Evolutionary conservation across 2,329 filamentous ascomycete genomes (phyloP).

Genomic region (Ceratocystis ficicola): DNA sequence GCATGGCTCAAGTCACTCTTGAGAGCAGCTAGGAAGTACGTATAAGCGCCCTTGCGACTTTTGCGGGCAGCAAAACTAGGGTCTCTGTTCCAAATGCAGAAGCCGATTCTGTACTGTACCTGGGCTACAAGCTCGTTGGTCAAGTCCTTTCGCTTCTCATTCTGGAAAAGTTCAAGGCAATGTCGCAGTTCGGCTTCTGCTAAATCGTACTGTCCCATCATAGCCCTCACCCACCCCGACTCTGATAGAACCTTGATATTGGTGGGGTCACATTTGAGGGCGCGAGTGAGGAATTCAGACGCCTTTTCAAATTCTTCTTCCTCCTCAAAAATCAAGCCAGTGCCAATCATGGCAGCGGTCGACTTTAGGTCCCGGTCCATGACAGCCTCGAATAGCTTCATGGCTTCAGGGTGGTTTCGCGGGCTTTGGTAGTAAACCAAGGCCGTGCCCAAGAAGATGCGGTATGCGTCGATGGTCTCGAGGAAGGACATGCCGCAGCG

Average conservation of each 20-base stretch:
- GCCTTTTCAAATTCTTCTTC: slow-evolving; percentile 79
- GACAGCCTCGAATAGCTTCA: slow-evolving; percentile 70
- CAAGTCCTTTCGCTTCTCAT: slow-evolving; percentile 47
- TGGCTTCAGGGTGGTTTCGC: slow-evolving; percentile 78
- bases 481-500: slow-evolving; percentile 58
- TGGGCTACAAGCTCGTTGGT: slow-evolving; percentile 60
- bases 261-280: slow-evolving; percentile 55
- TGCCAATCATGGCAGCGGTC: slow-evolving; percentile 72
- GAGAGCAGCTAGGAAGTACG: slow-evolving; percentile 68
- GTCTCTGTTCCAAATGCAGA: slow-evolving; percentile 77
- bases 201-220: slow-evolving; percentile 60
- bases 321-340: slow-evolving; percentile 85
- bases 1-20: slow-evolving; percentile 81
- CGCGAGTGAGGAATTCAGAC: slow-evolving; percentile 65
- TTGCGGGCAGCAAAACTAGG: slow-evolving; percentile 61
- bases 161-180: slow-evolving; percentile 53
- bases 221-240: slow-evolving; percentile 80
- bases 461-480: slow-evolving; percentile 62
- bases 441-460: slow-evolving; percentile 69
- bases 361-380: slow-evolving; percentile 62
- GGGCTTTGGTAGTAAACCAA: slow-evolving; percentile 84
- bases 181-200: slow-evolving; percentile 59
- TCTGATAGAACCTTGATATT: slow-evolving; percentile 76
- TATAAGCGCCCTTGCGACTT: slow-evolving; percentile 69
- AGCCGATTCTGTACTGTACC: slow-evolving; percentile 74